Evolutionary conservation across 352 stramenopile species (phyloP).

Genomic region (Pythium folliculosum): DNA sequence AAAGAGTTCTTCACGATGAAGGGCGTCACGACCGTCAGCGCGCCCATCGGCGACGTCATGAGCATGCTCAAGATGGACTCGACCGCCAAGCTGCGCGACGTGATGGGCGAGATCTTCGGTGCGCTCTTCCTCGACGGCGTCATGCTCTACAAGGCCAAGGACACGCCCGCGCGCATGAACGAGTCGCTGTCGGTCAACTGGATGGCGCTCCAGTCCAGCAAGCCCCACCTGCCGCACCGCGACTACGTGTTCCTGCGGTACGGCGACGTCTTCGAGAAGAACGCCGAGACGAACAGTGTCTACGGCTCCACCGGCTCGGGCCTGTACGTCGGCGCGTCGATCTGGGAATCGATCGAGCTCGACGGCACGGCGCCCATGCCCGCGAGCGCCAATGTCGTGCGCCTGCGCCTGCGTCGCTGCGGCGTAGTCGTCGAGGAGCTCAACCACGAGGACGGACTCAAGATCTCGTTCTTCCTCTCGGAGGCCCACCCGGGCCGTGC

Average conservation of each 20-base stretch:
- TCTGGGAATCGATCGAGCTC: conserved; percentile 87
- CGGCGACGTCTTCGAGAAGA: conserved; percentile 75
- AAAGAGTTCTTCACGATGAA: conserved; percentile 90
- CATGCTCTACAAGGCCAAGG: conserved; percentile 65
- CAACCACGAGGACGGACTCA: conserved; percentile 50
- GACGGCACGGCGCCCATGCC: conserved; percentile 74
- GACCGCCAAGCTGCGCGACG: conserved; percentile 61
- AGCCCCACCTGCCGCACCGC: conserved; percentile 79
- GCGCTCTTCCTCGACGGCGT: conserved; percentile 82
- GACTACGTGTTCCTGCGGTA: conserved; percentile 90
- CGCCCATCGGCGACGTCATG: conserved; percentile 81
- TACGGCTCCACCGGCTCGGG: conserved; percentile 68
- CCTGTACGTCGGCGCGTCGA: conserved; percentile 68
- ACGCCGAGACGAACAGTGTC: conserved; percentile 44
- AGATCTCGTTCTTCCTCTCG: conserved; percentile 75
- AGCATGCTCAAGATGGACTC: conserved; percentile 75
- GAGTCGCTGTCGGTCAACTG: conserved; percentile 80
- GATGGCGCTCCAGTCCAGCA: conserved; percentile 80
- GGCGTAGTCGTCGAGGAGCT: conserved; percentile 82
- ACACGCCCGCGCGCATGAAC: conserved; percentile 51
- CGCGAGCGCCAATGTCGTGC: conserved; percentile 76
- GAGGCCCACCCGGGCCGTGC: conserved; percentile 75
- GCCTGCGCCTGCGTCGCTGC: conserved; percentile 74
- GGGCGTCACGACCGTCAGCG: conserved; percentile 67
- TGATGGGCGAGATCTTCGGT: conserved; percentile 85